phyloP scores from a whole-genome alignment of 176 grass and related monocot genomes.

The Echinochloa phyllopogon region DNA sequence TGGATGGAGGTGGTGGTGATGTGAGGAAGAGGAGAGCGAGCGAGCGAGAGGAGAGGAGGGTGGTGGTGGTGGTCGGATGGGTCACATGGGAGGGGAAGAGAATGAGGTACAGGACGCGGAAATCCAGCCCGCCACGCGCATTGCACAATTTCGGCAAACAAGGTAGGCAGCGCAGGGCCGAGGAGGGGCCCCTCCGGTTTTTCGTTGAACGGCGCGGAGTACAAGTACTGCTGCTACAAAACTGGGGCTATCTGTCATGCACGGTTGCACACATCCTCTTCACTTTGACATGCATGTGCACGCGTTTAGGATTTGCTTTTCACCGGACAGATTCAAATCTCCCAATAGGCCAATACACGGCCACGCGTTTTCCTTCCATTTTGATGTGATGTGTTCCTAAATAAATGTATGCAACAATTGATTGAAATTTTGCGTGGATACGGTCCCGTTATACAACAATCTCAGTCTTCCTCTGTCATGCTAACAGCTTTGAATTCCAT shows the following conservation, averaged over 20 bases:
- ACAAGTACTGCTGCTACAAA: not conserved
- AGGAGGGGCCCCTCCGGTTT: not conserved
- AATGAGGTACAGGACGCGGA: conserved; percentile 39
- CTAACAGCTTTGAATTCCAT: too few species aligned
- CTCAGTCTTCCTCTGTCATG: too few species aligned
- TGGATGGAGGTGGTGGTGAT: not conserved
- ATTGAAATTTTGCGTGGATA: too few species aligned
- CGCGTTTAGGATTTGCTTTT: not conserved
- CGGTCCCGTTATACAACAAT: too few species aligned
- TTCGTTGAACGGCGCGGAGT: not conserved
- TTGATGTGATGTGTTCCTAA: not conserved
- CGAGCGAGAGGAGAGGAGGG: not conserved
- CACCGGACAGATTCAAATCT: not conserved
- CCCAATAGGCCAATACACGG: not conserved
- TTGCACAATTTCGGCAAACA: conserved; percentile 45
- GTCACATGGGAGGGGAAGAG: conserved; percentile 51
- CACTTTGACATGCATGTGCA: not conserved
- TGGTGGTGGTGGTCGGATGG: not conserved
- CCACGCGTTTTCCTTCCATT: not conserved
- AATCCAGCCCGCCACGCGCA: conserved; percentile 65
- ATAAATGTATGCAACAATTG: too few species aligned
- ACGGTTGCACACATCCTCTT: not conserved
- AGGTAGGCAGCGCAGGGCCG: conserved; percentile 13
- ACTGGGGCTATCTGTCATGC: too few species aligned
- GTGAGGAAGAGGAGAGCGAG: not conserved